Evolutionary conservation across 2,329 filamentous ascomycete species (phyloP).

Genomic region (Xylaria sp.): DNA sequence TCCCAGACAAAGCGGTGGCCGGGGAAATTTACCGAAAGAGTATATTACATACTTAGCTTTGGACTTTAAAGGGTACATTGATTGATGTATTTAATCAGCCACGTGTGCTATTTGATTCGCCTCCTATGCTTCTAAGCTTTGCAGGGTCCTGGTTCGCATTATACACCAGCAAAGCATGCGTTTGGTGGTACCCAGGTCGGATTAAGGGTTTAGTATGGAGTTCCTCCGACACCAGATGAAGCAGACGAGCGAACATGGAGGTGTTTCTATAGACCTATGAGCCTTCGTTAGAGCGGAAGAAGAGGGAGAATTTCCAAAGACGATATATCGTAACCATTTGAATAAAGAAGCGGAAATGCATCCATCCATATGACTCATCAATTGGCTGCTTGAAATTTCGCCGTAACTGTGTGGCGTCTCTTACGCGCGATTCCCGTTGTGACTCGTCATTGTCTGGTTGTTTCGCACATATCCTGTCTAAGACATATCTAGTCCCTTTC

Average conservation of each 20-base stretch:
- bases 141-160: too few species aligned
- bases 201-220: too few species aligned
- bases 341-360: neutral
- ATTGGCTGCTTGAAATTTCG: too few species aligned
- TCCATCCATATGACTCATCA: neutral
- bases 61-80: neutral
- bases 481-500: neutral
- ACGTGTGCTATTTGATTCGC: neutral
- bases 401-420: neutral
- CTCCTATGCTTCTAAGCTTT: neutral
- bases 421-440: neutral
- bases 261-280: neutral
- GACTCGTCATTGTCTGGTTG: neutral
- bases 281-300: neutral
- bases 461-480: neutral
- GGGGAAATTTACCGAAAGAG: neutral
- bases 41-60: too few species aligned
- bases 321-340: neutral
- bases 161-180: too few species aligned
- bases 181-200: too few species aligned
- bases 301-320: neutral
- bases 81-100: neutral
- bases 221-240: neutral
- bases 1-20: neutral
- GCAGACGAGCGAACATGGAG: neutral